Percentiles rank a stretch among this genome's conserved stretches.
These are phyloP conservation scores for Lentinus tigrinus DNA, from an alignment of 768 basidiomycete species.

Conservation along the genomic window DNA sequence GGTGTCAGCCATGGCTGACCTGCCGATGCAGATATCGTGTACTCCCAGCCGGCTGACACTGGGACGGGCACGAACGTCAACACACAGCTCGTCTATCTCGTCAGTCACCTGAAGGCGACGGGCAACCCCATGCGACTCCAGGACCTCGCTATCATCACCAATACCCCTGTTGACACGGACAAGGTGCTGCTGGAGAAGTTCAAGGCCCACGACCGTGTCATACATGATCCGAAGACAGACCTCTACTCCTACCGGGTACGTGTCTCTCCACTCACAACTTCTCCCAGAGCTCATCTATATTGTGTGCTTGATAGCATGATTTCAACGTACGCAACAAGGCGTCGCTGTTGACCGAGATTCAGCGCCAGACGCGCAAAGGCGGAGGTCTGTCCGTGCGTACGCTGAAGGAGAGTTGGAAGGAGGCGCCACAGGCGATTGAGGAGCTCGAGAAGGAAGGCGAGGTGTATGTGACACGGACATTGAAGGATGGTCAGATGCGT, in stretches of 20 bases:
- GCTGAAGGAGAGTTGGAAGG: constrained; percentile 90
- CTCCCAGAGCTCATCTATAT: constrained; percentile 2
- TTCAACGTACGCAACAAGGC: constrained; percentile 84
- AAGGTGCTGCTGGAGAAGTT: constrained; percentile 74
- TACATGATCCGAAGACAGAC: constrained; percentile 80
- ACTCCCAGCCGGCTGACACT: constrained; percentile 86
- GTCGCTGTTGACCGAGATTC: constrained; percentile 81
- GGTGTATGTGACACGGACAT: constrained; percentile 81
- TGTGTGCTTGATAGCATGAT: constrained; percentile 60
- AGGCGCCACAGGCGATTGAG: constrained; percentile 79
- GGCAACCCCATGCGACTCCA: constrained; percentile 76
- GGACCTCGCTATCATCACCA: constrained; percentile 81
- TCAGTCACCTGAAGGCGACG: constrained; percentile 77
- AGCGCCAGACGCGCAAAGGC: constrained; percentile 79
- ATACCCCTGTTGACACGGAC: constrained; percentile 76
- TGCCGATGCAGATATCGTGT: constrained; percentile 59
- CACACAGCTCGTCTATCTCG: constrained; percentile 84
- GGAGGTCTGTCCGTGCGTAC: constrained; percentile 82
- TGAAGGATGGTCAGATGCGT: constrained; percentile 77
- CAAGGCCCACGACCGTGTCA: constrained; percentile 74
- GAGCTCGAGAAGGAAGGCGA: constrained; percentile 89
- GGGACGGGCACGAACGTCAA: constrained; percentile 79
- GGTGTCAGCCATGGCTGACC: constrained; percentile 20
- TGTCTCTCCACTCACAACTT: background rate
- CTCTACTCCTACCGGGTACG: constrained; percentile 83